Percentiles rank a stretch among this genome's conserved stretches.
Evolutionary conservation across 345 rosid genomes (phyloP).

Genomic region (Citrus glauca): DNA sequence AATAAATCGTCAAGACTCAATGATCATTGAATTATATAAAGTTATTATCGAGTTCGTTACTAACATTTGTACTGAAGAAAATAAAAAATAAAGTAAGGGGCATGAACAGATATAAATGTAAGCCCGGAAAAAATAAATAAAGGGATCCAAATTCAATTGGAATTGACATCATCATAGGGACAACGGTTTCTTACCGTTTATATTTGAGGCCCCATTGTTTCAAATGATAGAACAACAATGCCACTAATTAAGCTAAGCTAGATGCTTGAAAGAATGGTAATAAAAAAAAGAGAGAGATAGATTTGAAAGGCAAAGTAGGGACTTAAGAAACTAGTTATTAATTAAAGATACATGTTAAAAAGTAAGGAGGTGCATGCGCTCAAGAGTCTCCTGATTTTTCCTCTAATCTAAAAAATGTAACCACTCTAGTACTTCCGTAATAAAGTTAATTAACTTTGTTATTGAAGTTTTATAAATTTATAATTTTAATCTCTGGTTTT

Average conservation of each 20-base stretch:
- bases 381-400: background rate
- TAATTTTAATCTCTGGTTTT: background rate
- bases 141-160: background rate
- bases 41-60: no score
- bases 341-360: background rate
- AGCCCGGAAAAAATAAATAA: background rate
- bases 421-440: background rate
- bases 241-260: conserved; percentile 19
- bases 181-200: conserved; percentile 5
- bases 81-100: no score
- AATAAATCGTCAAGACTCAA: background rate
- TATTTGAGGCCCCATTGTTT: conserved; percentile 15
- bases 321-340: background rate
- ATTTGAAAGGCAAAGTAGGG: background rate
- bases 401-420: background rate
- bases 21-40: no score
- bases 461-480: background rate
- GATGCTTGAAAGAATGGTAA: background rate
- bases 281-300: background rate
- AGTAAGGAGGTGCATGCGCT: background rate
- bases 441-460: background rate
- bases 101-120: background rate
- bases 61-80: no score
- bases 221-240: conserved; percentile 6
- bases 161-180: background rate